Base-by-base conservation (phyloP, 495 filamentous ascomycete genomes). In the Sporormia fimetaria region DNA sequence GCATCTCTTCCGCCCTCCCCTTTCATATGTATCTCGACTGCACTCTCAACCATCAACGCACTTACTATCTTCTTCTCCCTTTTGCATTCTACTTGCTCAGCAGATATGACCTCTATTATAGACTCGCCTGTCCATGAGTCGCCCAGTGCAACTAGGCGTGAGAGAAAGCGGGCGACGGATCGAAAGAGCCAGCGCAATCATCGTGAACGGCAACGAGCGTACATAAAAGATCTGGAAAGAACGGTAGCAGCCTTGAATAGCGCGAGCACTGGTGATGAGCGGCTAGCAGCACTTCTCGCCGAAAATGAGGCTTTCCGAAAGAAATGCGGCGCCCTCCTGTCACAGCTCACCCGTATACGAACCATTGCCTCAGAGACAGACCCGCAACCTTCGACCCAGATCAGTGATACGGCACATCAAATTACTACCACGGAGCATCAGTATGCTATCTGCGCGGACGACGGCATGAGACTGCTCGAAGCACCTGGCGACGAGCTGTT, bases 171-270 rank as follows among this genome's bases (percentile, higher is more conserved):
- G 10, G 29, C 29, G 6, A 32, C 29, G 10, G 29, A 32, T 15
- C 29, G 29, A 9, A 32, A 32, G 29, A n/a, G 10, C 10, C 29
- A 32, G 29, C 29, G 29, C 10, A 32, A 32, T 15, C 29, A 32
- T 32, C 29, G 29, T 15, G 29, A 32, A 32, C 29, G 29, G 10
- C 29, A 32, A 32, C n/a, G 17, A 32, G 29, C 29, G 10, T 32
- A 32, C 29, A 32, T 32, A 32, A 9, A 32, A 15, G 10, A 32
- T 14, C 29, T 32, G 10, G 29, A 32, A 15, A 9, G 17, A 15
- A n/a, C 29, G 5, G 10, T 32, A 15, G 29, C 29, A 9, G 17
- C 29, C 6, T 32, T 32, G 10, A 32, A 32, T 9, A 15, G 10
- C 17, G 29, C 29, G n/a, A 15, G 10, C 12, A 15, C n/a, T 15